Conservation (phyloP, 2,329 filamentous ascomycete genomes). For the Hypoxylon sp. region DNA sequence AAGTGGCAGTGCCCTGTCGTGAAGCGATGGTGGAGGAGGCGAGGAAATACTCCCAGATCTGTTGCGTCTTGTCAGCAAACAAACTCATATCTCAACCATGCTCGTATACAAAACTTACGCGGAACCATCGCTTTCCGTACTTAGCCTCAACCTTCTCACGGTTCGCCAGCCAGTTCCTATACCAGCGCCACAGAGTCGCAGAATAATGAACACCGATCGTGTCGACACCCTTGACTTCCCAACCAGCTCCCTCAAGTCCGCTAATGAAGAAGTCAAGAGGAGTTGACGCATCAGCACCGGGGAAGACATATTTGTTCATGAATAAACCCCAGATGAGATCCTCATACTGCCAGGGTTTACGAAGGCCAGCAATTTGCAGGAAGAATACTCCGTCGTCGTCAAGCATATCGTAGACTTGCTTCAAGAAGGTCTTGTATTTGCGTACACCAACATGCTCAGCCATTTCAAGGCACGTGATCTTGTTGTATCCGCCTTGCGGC, state of each 20-base stretch:
- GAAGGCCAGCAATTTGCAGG: conserved; percentile 93
- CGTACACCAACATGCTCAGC: conserved; percentile 97
- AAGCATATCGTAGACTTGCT: conserved; percentile 93
- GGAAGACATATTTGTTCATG: conserved; percentile 99
- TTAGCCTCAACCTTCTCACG: conserved; percentile 91
- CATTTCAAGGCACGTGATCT: conserved; percentile 99
- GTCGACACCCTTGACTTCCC: conserved; percentile 91
- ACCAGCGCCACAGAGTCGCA: conserved; percentile 97
- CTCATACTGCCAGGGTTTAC: conserved; percentile 97
- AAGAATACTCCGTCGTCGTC: conserved; percentile 97
- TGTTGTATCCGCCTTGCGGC: conserved; percentile 83
- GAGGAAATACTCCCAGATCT: conserved; percentile 84
- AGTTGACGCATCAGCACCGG: conserved; percentile 93
- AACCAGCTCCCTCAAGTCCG: conserved; percentile 86
- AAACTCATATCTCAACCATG: not conserved
- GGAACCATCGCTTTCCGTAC: conserved; percentile 96
- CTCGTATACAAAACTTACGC: conserved; percentile 70
- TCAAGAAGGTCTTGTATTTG: conserved; percentile 83
- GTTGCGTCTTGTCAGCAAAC: conserved; percentile 32
- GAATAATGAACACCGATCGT: conserved; percentile 98
- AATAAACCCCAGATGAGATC: conserved; percentile 98
- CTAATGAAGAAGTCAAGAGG: conserved; percentile 90
- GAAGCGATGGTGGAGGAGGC: conserved; percentile 81
- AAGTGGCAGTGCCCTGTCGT: conserved; percentile 79
- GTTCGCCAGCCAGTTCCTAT: conserved; percentile 98